Base-by-base conservation (phyloP, 1,139 yeast genomes). In the Yamadazyma atlantica region DNA sequence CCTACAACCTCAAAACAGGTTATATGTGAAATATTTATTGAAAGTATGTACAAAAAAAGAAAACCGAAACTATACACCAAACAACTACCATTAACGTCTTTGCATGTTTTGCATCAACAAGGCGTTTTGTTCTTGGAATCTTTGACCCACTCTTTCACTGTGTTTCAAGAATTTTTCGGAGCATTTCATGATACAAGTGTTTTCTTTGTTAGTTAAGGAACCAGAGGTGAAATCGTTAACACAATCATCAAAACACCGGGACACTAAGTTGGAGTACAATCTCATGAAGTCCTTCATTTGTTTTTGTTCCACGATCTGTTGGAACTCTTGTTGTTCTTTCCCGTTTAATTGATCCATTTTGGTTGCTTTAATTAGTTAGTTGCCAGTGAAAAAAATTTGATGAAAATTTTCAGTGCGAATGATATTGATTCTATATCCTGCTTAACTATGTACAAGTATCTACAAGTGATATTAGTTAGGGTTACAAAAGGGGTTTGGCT, bases 221-320 rank as follows among this genome's bases (percentile, higher is more conserved):
- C 85, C 83, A 34, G 97, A 88, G 42, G 98, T 92, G 80, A 92
- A 90, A 64, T 92, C 98, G 62, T 90, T 90, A 61, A 92, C 96
- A 72, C 98, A 92, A 70, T 92, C 97, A 43, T 82, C 82, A 72
- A 92, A 92, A 74, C 98, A 92, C 74, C 96, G 84, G 65, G 94
- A 92, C 41, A 92, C 97, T 56, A 92, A 79, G 62, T 85, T 85
- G 48, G 97, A 89, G 78, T 92, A 92, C 38, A 79, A 80, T 64
- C 94, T 83, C 97, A 90, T 90, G 82, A 90, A 92, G 64, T 92
- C 98, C 68, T 87, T 87, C 97, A 92, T 89, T 70, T 92, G 98
- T 78, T 92, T 92, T 64, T 87, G 92, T 71, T 90, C 97, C 52
- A 90, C 95, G 51, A 90, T 75, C 65, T 83, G 90, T 68, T 89